Conservation (phyloP, 2,329 filamentous ascomycete species). For the Epichloe amarillans region DNA sequence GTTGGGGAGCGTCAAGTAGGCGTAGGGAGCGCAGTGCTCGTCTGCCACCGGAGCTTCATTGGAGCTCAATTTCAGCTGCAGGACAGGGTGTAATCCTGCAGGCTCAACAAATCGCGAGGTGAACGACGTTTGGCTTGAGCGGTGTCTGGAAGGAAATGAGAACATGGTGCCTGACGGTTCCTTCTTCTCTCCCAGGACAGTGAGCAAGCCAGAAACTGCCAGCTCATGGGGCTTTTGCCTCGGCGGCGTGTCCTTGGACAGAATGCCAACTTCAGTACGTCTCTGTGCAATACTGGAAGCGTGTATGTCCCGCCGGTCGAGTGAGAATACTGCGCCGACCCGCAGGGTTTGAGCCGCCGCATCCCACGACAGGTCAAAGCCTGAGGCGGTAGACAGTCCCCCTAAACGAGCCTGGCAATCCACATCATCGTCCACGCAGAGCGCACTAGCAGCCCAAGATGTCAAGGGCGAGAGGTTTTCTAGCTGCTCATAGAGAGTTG, state of each 20-base stretch:
- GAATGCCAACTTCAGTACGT: constrained; percentile 68
- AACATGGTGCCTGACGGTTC: constrained; percentile 67
- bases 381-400: constrained; percentile 37
- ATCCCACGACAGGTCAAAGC: constrained; percentile 69
- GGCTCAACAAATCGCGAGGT: constrained; percentile 52
- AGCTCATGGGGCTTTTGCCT: constrained; percentile 57
- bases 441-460: constrained; percentile 33
- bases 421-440: constrained; percentile 34
- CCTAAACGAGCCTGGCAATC: constrained; percentile 37
- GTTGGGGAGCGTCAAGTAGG: constrained; percentile 72
- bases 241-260: constrained; percentile 49
- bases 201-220: constrained; percentile 64
- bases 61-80: constrained; percentile 52
- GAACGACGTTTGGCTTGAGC: constrained; percentile 45
- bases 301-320: constrained; percentile 25
- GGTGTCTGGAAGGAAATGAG: constrained; percentile 69
- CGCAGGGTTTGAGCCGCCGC: constrained; percentile 50
- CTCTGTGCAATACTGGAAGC: constrained; percentile 29
- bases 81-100: constrained; percentile 70
- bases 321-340: constrained; percentile 51
- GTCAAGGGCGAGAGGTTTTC: constrained; percentile 42
- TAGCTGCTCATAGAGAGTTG: constrained; percentile 49
- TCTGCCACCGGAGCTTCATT: constrained; percentile 36
- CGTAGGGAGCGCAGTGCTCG: constrained; percentile 57
- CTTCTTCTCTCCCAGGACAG: constrained; percentile 61